Base-by-base conservation (phyloP, 2,329 filamentous ascomycete species). In the Colletotrichum theobromicola region DNA sequence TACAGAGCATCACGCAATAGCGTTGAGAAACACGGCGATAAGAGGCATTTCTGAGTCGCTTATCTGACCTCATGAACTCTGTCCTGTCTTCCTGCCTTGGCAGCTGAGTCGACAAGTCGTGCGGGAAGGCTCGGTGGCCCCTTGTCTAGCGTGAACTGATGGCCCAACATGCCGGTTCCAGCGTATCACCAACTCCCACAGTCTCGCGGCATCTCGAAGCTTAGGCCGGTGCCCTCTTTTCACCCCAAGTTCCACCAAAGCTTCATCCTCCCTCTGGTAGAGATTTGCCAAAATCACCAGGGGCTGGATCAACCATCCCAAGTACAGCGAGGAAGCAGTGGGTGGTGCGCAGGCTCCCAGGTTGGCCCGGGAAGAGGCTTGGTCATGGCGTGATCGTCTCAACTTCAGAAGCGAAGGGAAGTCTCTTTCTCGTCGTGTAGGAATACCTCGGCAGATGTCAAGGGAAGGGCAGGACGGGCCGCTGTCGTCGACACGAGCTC, bases 381-480 rank as follows among this genome's bases (percentile, higher is more conserved):
- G 30, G 46, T 37, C 55, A 42, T 67, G 62, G 37, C 68, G 72
- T 72, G 72, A 74, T 74, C 72, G 13, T 74, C 72, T 74, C 61
- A 74, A 74, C 28, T 72, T 24, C 28, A 8, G 2, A 15, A n/a
- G 10, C 21, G 61, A 13, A 12, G 21, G 24, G 16, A 60, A 64
- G 53, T 15, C 58, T 50, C 16, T 35, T 64, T 15, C 32, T 21
- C 18, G 5, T 21, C 55, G 28, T 18, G 46, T 3, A 15, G 1
- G 0, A 13, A 32, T 70, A 58, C 72, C 67, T 62, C 62, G 53
- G 61, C 24, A 66, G 53, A 50, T n/a, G 34, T 46, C 15, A 64
- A 61, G 28, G 13, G 28, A 42, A 37, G n/a, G 18, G 1, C 16
- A 24, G 9, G 32, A 21, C 37, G 60, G 60, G 37, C 32, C 53